Base-by-base conservation (phyloP, 139 green algal species). In the Picocystis salinarum region DNA sequence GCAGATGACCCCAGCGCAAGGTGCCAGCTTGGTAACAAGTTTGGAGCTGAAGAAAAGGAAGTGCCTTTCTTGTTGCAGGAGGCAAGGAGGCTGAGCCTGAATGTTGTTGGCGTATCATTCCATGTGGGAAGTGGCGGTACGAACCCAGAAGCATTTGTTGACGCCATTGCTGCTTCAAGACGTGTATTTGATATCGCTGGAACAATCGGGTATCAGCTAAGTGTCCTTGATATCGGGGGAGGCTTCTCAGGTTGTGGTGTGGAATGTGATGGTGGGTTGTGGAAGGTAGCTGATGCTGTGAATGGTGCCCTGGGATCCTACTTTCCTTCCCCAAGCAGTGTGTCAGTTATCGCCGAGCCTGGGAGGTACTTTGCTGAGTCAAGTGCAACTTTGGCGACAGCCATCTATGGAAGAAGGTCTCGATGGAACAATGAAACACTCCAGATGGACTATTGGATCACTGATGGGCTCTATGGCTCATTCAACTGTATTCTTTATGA, bases 281-380 rank as follows among this genome's bases (percentile, higher is more conserved):
- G 87, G 5, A 70, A 76, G 50, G 65, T 85, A 42, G 72, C 81
- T 9, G 44, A 51, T 28, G 74, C 74, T 4, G 76, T 97, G 49
- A 93, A 91, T 52, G 42, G 50, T 3, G 76, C 82, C 0, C 54
- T 98, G 2, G 85, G 77, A 2, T 36, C 52, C 42, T 52, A 80
- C 58, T 98, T 98, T 61, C 82, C 83, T 2, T 49, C 59, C 3
- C 63, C 68, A 24, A 48, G 30, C 23, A 67, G 62, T 20, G 66
- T 91, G 34, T 53, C 59, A 48, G 56, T 97, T 17, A 94, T 97
- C 44, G 76, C 84, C 0, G 87, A 97, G 69, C 87, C 87, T 2
- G 87, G 87, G 4, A 66, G 87, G 28, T 98, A 85, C 71, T 98
- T 98, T 68, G 82, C 84, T 4, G 85, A 98, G 77, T 69, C 73